phyloP scores from a whole-genome alignment of 1,139 yeast genomes.

The Geotrichum klebahnii region DNA sequence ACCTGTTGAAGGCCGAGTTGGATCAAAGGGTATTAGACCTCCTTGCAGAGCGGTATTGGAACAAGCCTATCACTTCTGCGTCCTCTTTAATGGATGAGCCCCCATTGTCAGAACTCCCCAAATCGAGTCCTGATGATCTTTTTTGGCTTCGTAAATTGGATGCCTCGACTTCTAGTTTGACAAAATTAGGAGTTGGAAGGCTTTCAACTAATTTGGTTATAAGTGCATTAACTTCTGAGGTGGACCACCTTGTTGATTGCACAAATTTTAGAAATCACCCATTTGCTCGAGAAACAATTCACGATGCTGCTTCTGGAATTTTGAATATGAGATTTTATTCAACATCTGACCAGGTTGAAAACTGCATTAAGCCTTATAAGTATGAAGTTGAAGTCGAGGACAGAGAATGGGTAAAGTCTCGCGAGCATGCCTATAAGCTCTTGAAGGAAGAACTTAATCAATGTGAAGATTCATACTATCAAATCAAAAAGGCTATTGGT shows the following conservation, averaged over 20 bases:
- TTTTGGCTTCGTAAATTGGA: slow-evolving; percentile 90
- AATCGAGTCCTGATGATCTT: slow-evolving; percentile 58
- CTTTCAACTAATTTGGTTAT: slow-evolving; percentile 79
- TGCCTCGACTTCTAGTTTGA: slow-evolving; percentile 72
- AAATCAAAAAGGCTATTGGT: slow-evolving; percentile 71
- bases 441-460: slow-evolving; percentile 82
- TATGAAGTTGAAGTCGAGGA: slow-evolving; percentile 95
- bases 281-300: slow-evolving; percentile 72
- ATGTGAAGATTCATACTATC: slow-evolving; percentile 62
- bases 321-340: slow-evolving; percentile 75
- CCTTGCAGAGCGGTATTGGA: slow-evolving; percentile 90
- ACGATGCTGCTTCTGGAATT: slow-evolving; percentile 79
- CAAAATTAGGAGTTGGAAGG: slow-evolving; percentile 92
- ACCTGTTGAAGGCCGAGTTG: slow-evolving; percentile 73
- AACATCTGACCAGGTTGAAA: slow-evolving; percentile 97
- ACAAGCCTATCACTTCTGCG: slow-evolving; percentile 46
- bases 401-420: slow-evolving; percentile 82
- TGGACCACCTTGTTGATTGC: slow-evolving; percentile 63
- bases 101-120: slow-evolving; percentile 51
- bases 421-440: slow-evolving; percentile 69
- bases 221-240: slow-evolving; percentile 70
- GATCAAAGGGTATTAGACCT: slow-evolving; percentile 86
- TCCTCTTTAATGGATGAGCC: slow-evolving; percentile 42
- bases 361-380: slow-evolving; percentile 94
- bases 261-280: slow-evolving; percentile 83